These are phyloP conservation scores for Leccinellum luteum DNA, from an alignment of 768 basidiomycete genomes.

Conservation along the genomic window DNA sequence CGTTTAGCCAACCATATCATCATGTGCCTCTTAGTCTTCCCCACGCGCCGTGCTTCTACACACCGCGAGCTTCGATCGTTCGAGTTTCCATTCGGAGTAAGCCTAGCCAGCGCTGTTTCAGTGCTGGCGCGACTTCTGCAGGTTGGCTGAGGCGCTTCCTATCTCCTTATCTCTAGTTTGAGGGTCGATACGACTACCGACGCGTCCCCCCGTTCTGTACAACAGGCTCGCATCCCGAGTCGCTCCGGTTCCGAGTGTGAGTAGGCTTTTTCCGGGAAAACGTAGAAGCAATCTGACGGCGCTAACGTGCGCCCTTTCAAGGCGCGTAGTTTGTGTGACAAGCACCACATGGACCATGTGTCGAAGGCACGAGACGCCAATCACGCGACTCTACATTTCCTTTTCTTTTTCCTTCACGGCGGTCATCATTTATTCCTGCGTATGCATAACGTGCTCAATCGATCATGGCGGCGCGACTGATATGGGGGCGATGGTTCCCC, in stretches of 20 bases:
- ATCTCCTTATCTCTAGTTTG: neutral
- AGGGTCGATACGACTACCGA: neutral
- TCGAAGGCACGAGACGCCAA: neutral
- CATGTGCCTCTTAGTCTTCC: neutral
- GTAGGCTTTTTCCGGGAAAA: neutral
- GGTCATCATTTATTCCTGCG: neutral
- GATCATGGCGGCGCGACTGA: neutral
- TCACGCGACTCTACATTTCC: neutral
- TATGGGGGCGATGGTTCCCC: neutral
- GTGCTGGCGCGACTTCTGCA: slow-evolving; percentile 7
- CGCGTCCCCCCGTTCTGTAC: neutral
- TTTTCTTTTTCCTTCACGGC: slow-evolving; percentile 1
- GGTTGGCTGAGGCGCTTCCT: slow-evolving; percentile 1
- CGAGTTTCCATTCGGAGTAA: slow-evolving; percentile 7
- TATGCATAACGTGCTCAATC: neutral
- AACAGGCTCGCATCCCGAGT: neutral
- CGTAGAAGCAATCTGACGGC: neutral
- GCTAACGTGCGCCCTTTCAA: neutral
- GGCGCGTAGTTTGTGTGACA: neutral
- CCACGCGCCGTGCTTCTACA: slow-evolving; percentile 18
- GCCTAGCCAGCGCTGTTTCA: neutral
- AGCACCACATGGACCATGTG: neutral
- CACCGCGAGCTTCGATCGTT: slow-evolving; percentile 8
- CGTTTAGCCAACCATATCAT: slow-evolving; percentile 1
- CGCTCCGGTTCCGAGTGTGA: neutral